Percentiles rank a stretch among this genome's conserved stretches.
phyloP scores from a whole-genome alignment of 768 basidiomycete species.

The Lentinula aciculospora region DNA sequence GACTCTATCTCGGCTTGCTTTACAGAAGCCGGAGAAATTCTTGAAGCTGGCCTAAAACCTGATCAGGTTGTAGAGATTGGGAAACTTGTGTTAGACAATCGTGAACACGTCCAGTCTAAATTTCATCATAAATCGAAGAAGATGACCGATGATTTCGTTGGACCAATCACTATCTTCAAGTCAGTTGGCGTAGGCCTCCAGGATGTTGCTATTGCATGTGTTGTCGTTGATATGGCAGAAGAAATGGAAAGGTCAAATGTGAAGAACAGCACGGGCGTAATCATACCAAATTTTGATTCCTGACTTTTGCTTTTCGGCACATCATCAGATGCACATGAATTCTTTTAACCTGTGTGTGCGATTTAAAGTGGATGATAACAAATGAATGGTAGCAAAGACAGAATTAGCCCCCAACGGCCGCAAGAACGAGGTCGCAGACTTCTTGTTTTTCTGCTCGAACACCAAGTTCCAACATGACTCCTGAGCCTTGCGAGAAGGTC shows the following conservation, averaged over 20 bases:
- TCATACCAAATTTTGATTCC: conserved; percentile 41
- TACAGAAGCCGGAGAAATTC: conserved; percentile 81
- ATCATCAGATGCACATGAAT: too few species aligned
- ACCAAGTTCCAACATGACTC: conserved; percentile 87
- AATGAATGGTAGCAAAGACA: not conserved
- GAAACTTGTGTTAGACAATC: conserved; percentile 38
- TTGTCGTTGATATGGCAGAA: conserved; percentile 61
- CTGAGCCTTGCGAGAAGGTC: conserved; percentile 87
- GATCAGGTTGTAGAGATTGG: conserved; percentile 63
- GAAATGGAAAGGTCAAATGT: conserved; percentile 23
- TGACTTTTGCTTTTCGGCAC: too few species aligned
- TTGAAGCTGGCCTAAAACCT: conserved; percentile 37
- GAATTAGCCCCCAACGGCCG: conserved; percentile 72
- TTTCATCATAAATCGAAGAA: not conserved
- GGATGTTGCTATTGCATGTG: conserved; percentile 75
- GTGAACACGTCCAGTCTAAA: not conserved
- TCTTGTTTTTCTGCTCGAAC: conserved; percentile 90
- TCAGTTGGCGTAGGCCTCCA: conserved; percentile 86
- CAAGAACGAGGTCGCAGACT: conserved; percentile 81
- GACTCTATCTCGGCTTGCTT: conserved; percentile 69
- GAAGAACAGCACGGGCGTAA: conserved; percentile 35
- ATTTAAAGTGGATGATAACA: not conserved
- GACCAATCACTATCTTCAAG: conserved; percentile 76
- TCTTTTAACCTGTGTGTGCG: not conserved
- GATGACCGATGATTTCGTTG: conserved; percentile 15